Base-by-base conservation (phyloP, 257 asterid genomes). In the Scutellaria minor region DNA sequence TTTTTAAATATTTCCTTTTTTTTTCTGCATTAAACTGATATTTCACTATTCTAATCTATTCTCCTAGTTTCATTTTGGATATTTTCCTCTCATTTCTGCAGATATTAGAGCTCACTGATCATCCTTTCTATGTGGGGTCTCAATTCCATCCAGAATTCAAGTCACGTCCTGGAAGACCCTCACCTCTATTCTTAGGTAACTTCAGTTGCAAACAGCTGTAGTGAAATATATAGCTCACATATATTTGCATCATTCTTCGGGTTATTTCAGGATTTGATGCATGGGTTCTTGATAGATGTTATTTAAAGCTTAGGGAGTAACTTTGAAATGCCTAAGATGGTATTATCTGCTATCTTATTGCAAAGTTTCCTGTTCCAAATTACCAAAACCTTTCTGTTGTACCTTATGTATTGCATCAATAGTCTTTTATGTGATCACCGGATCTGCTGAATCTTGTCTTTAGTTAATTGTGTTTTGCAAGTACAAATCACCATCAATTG, bases 101-200 rank as follows among this genome's bases (percentile, higher is more conserved):
- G 97, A 86, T 93, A 64, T 71, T 90, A 79, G 98, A 93, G 86
- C 84, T 88, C 56, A 79, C 71, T 5, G 82, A 58, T 75, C 97
- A 93, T 77, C 97, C 97, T 12, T 93, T 84, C 76, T 93, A 88
- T 65, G 89, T 90, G 74, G 97, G 98, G 37, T 95, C 84, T 71
- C 98, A 93, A 82, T 93, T 93, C 73, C 98, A 93, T 80, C 98
- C 98, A 42, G 98, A 93, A 85, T 90, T 80, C 73, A 93, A 90
- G 83, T 90, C 97, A 6, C 91, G 98, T 56, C 97, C 95, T 42
- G 98, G 96, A 78, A 87, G 85, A 31, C 97, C 98, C 48, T 93
- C 97, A 0, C 90, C 97, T 68, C 71, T 66, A 54, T 93, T 93
- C 76, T 72, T 85, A 73, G 98, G 98, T 93, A 83, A 65, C 47